These are phyloP conservation scores for Telfairia occidentalis DNA, from an alignment of 331 rosid genomes.

Conservation along the genomic window DNA sequence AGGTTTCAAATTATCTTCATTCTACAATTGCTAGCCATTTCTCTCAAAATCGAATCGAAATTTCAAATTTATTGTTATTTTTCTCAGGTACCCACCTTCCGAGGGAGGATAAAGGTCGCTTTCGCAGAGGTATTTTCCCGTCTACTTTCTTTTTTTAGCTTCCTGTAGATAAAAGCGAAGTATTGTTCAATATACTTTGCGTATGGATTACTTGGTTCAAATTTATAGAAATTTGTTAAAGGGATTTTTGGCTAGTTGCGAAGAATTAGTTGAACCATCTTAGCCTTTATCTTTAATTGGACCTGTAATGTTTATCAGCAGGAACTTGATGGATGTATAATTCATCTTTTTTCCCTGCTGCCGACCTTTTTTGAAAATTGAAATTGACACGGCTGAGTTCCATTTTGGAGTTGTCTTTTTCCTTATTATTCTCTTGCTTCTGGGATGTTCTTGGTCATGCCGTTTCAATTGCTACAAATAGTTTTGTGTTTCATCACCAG, in stretches of 20 bases:
- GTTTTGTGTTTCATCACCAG: neutral
- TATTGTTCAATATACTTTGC: neutral
- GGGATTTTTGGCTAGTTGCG: neutral
- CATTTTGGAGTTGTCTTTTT: neutral
- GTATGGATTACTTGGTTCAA: neutral
- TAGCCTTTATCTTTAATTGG: neutral
- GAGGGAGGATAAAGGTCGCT: neutral
- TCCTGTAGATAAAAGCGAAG: neutral
- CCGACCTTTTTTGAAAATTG: neutral
- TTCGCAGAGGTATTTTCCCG: neutral
- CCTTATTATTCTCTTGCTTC: neutral
- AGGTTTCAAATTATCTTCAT: neutral
- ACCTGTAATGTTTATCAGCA: neutral
- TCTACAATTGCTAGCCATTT: neutral
- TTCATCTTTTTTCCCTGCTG: neutral
- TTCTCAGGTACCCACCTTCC: neutral
- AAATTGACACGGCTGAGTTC: neutral
- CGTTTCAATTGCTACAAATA: neutral
- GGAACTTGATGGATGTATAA: neutral
- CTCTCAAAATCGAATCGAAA: neutral
- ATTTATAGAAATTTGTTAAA: neutral
- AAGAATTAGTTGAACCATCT: neutral
- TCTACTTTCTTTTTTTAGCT: neutral
- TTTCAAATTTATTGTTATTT: neutral
- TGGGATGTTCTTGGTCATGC: neutral